Base-by-base conservation (phyloP, 306 rosid genomes). In the Delonix regia region DNA sequence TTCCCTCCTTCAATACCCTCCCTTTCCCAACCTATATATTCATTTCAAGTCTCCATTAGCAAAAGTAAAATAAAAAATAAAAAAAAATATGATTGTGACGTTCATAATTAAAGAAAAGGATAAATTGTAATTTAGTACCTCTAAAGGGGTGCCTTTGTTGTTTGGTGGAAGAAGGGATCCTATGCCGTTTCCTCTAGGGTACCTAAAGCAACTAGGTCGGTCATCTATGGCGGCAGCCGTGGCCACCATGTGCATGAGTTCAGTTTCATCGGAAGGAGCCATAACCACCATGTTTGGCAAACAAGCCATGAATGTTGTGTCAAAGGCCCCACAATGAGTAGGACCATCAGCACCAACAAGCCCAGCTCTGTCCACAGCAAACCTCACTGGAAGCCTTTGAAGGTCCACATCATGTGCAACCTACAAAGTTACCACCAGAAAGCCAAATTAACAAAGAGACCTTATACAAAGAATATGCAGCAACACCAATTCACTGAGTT, bases 311-410 rank as follows among this genome's bases (percentile, higher is more conserved):
- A 57, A 87, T 16, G 86, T 84, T 16, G 82, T 84, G 78, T 87
- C 90, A 62, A 84, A 87, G 38, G 88, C 90, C 25, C 90, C 88
- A 13, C 90, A 87, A 68, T 84, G 90, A 12, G 88, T 87, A 27
- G 88, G 88, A 42, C 90, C 90, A 81, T 87, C 90, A 24, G 88
- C 90, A 6, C 90, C 90, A 0, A 87, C 88, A 39, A 87, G 83
- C 9, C 90, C 90, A 16, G 85, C 90, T 33, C 90, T 79, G 56
- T 87, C 90, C 7, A 84, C 56, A 0, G 90, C 90, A 65, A 87
- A 87, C 63, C 88, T 84, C 52, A 84, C 90, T 0, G 90, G 87
- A 11, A 87, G 77, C 77, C 73, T 87, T 77, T 87, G 90, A 56
- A 84, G 86, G 72, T 87, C 90, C 9, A 87, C 90, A 65, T 87